phyloP scores from a whole-genome alignment of 108 stramenopile species.

The Discostella stelligeroides region DNA sequence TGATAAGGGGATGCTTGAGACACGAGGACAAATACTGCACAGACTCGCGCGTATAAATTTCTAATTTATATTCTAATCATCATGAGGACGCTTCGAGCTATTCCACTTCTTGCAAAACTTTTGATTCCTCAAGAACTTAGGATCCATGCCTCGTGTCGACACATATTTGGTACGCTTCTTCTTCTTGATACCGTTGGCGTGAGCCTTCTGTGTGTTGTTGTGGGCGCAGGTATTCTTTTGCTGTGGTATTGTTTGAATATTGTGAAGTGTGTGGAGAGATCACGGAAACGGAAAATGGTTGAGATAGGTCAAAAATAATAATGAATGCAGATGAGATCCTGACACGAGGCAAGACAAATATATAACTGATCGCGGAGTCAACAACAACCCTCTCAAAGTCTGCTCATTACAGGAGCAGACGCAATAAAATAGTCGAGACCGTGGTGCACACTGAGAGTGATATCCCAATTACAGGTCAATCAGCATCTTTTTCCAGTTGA shows the following conservation, averaged over 20 bases:
- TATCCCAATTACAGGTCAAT: too few relatives aligned
- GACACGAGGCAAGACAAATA: neutral
- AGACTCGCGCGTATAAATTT: too few relatives aligned
- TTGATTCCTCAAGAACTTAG: constrained; percentile 91
- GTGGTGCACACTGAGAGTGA: too few relatives aligned
- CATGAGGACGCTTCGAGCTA: constrained; percentile 75
- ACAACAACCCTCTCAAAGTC: neutral
- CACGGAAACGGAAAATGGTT: neutral
- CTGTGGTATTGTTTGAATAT: constrained; percentile 55
- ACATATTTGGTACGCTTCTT: constrained; percentile 81
- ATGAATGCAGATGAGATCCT: neutral
- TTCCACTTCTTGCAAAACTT: constrained; percentile 94
- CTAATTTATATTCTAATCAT: too few relatives aligned
- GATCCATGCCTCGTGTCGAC: constrained; percentile 88
- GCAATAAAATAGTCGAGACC: too few relatives aligned
- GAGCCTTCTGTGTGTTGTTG: constrained; percentile 93
- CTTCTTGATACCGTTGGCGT: constrained; percentile 93
- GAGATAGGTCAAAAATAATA: too few relatives aligned
- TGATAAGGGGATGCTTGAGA: too few relatives aligned
- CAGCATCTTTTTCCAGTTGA: too few relatives aligned
- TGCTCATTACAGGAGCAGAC: too few relatives aligned
- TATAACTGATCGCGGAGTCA: neutral
- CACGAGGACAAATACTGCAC: too few relatives aligned
- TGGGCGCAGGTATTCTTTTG: constrained; percentile 95
- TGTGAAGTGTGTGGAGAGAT: neutral